phyloP scores from a whole-genome alignment of 345 rosid species.

The Euphorbia lathyris region DNA sequence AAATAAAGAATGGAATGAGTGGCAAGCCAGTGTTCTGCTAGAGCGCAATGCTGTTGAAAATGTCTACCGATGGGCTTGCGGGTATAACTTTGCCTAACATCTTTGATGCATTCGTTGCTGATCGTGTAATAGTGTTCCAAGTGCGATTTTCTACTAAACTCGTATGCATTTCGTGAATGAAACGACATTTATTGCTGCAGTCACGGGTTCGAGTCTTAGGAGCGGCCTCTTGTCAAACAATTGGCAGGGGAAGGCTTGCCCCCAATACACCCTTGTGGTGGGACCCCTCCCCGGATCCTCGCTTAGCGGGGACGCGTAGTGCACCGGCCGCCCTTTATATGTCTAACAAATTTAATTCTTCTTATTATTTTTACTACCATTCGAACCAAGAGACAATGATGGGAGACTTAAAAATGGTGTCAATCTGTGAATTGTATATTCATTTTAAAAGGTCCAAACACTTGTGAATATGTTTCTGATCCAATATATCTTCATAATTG shows the following conservation, averaged over 20 bases:
- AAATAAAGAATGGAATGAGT: constrained; percentile 74
- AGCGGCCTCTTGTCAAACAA: too few relatives aligned
- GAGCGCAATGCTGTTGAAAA: constrained; percentile 88
- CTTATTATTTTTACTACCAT: background rate
- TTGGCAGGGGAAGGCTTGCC: too few relatives aligned
- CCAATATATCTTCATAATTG: background rate
- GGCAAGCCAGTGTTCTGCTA: constrained; percentile 73
- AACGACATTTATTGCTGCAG: background rate
- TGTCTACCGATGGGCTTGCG: constrained; percentile 94
- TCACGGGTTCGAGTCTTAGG: background rate
- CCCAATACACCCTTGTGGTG: too few relatives aligned
- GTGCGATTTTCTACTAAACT: background rate
- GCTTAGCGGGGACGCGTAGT: too few relatives aligned
- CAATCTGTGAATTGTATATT: background rate
- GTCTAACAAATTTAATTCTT: background rate
- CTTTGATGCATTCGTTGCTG: constrained; percentile 8
- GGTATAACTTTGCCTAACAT: constrained; percentile 45
- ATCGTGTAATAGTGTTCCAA: background rate
- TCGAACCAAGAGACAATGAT: background rate
- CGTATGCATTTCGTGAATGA: background rate
- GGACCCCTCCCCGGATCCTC: too few relatives aligned
- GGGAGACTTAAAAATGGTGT: background rate
- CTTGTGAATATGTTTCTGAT: background rate
- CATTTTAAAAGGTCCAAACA: background rate
- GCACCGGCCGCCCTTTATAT: background rate